phyloP scores from a whole-genome alignment of 306 rosid genomes.

The Vigna trinervia region DNA sequence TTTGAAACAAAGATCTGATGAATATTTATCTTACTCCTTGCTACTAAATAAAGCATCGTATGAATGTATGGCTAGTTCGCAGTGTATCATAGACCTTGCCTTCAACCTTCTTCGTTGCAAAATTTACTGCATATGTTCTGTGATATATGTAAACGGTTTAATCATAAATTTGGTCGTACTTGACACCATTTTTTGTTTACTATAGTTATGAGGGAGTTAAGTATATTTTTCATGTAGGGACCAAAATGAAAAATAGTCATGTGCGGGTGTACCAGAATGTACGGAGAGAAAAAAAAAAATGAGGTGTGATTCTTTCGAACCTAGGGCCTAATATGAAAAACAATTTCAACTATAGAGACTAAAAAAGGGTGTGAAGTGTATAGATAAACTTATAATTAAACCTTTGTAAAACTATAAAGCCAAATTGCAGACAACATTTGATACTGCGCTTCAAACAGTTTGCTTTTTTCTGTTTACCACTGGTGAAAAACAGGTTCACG shows the following conservation, averaged over 20 bases:
- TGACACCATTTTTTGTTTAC: neutral
- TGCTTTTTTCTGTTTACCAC: neutral
- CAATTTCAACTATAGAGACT: too few relatives aligned
- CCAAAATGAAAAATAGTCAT: neutral
- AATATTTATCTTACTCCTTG: neutral
- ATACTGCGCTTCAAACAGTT: neutral
- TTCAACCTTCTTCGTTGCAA: neutral
- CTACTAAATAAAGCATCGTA: slow-evolving; percentile 14
- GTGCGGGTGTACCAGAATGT: neutral
- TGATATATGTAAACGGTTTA: neutral
- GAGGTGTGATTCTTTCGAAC: neutral
- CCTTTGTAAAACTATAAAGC: neutral
- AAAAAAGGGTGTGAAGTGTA: neutral
- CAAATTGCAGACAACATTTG: neutral
- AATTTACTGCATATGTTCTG: neutral
- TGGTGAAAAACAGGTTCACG: neutral
- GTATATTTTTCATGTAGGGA: neutral
- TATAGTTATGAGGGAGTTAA: neutral
- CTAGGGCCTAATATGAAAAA: too few relatives aligned
- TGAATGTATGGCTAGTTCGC: neutral
- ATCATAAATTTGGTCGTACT: neutral
- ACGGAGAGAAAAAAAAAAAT: too few relatives aligned
- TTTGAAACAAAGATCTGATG: slow-evolving; percentile 5
- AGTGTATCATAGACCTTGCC: slow-evolving; percentile 7
- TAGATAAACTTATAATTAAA: neutral